Conservation (phyloP, 1,284 basidiomycete species). For the Cystobasidium sp. region DNA sequence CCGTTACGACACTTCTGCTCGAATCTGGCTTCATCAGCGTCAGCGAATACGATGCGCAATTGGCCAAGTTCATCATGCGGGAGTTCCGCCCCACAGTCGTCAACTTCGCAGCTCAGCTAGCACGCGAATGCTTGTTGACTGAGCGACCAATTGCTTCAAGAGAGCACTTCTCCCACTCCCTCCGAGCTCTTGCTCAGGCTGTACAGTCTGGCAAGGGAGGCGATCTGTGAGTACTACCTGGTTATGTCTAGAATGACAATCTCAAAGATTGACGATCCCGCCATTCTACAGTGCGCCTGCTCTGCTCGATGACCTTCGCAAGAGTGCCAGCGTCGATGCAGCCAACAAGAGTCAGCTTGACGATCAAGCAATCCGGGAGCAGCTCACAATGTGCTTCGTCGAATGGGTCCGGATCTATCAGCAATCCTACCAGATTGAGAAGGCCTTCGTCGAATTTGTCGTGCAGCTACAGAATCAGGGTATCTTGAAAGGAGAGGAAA, state of each 20-base stretch:
- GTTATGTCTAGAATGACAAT: neutral
- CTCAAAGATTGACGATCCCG: conserved; percentile 8
- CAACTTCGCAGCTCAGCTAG: conserved; percentile 80
- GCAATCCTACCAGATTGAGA: conserved; percentile 85
- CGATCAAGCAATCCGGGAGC: conserved; percentile 59
- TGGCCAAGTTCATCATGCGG: conserved; percentile 79
- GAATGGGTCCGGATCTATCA: conserved; percentile 96
- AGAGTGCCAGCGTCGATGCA: conserved; percentile 53
- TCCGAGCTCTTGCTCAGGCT: conserved; percentile 78
- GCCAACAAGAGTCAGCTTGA: conserved; percentile 48
- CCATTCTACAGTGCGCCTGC: conserved; percentile 31
- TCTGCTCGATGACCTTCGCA: conserved; percentile 50
- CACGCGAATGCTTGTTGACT: conserved; percentile 81
- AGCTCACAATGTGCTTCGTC: conserved; percentile 65
- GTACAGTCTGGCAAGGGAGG: conserved; percentile 75
- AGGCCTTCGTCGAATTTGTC: conserved; percentile 96
- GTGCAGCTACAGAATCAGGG: conserved; percentile 94
- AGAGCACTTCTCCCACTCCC: conserved; percentile 76
- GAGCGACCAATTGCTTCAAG: conserved; percentile 76
- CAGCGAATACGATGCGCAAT: conserved; percentile 82
- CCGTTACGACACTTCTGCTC: conserved; percentile 87
- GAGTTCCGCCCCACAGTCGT: conserved; percentile 78
- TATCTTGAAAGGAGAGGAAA: conserved; percentile 93
- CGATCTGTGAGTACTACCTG: conserved; percentile 67
- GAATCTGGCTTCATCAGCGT: conserved; percentile 80